These are phyloP conservation scores for Hypseocharis bilobata DNA, from an alignment of 441 rosid species.

Conservation along the genomic window DNA sequence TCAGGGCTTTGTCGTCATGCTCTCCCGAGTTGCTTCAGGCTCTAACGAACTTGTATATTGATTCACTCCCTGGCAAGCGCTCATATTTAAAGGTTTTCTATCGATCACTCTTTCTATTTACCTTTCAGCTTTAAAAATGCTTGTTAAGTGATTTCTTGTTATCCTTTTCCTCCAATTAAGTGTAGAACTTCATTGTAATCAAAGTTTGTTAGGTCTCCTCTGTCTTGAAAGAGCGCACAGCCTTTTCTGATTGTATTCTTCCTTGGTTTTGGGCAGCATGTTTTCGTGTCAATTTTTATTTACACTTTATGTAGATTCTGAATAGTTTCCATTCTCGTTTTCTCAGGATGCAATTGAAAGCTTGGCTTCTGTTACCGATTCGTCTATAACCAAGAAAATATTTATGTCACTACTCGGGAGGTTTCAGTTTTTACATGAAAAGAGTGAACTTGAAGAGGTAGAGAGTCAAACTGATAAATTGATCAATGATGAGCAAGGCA, in stretches of 20 bases:
- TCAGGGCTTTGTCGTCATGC: constrained; percentile 55
- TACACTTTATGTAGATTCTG: not conserved
- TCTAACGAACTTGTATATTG: constrained; percentile 47
- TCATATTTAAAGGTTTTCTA: constrained; percentile 53
- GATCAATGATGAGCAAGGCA: constrained; percentile 31
- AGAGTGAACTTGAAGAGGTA: constrained; percentile 35
- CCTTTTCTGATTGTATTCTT: not conserved
- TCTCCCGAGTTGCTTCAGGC: constrained; percentile 62
- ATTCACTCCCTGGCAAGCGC: constrained; percentile 41
- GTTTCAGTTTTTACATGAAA: constrained; percentile 40
- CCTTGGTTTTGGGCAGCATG: too few species aligned
- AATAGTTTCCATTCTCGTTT: constrained; percentile 17
- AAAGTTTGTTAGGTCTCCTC: not conserved
- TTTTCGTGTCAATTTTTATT: too few species aligned
- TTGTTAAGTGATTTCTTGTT: not conserved
- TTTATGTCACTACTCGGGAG: constrained; percentile 50
- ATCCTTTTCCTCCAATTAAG: not conserved
- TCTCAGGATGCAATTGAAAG: constrained; percentile 71
- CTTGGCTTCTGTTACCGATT: constrained; percentile 70
- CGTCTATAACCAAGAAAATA: constrained; percentile 52
- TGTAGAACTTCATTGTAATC: not conserved
- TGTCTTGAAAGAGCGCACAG: not conserved
- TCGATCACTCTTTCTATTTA: constrained; percentile 4
- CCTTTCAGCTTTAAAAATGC: not conserved
- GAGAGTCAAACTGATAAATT: constrained; percentile 26